Base-by-base conservation (phyloP, 2,329 filamentous ascomycete genomes). In the Hymenoscyphus fraxineus region DNA sequence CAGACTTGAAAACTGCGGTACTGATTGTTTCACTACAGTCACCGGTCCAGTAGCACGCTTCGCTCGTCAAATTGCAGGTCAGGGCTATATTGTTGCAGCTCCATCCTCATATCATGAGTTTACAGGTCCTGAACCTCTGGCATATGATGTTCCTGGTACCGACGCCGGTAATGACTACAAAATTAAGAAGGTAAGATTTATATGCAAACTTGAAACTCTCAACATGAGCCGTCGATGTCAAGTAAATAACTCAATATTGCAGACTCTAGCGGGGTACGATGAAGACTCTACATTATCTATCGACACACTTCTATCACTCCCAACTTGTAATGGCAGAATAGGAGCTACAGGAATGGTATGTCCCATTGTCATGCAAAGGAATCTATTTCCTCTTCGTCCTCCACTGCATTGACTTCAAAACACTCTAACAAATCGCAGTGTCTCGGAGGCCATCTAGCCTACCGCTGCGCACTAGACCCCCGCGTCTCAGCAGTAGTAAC, bases 91-190 rank as follows among this genome's bases (percentile, higher is more conserved):
- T 70, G 93, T 94, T 69, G 93, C 91, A 10, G 93, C 93, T 0
- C 92, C 93, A 0, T 95, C 91, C 41, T 93, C 89, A 39, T 97
- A 97, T 78, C 93, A 97, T 76, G 93, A 97, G 77, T 97, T 97
- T 78, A 92, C 88, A 1, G 90, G 90, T 4, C 91, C 93, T 0
- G 91, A 94, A 73, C 81, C 93, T 12, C 81, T 97, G 51, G 85
- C 90, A 59, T 97, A 97, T 76, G 91, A 97, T 74, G 92, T 83
- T 0, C 89, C 90, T 1, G 93, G 95, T 61, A 98, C 94, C 0
- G 92, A 97, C 76, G 82, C 86, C 55, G 93, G 94, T 31, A 98
- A 97, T 76, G 83, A 86, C 66, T 96, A 87, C 84, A 97, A 97
- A 77, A 82, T 95, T 66, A 83, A 84, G 69, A 96, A 96, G 82